Evolutionary conservation across 495 filamentous ascomycete genomes (phyloP).

Genomic region (Podospora conica): DNA sequence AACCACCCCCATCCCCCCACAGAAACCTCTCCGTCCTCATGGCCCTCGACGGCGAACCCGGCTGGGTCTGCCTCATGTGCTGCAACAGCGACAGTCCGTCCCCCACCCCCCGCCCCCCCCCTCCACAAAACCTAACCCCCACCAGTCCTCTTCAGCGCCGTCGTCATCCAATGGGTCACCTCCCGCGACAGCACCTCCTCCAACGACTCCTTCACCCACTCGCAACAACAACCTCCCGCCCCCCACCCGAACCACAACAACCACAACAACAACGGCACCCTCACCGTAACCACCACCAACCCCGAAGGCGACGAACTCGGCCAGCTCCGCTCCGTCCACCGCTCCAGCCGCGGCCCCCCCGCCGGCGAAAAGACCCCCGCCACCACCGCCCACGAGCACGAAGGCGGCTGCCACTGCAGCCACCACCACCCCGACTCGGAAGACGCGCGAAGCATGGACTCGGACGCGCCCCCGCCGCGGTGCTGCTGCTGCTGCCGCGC

Average conservation of each 20-base stretch:
- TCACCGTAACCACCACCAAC: not conserved
- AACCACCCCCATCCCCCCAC: conserved; percentile 4
- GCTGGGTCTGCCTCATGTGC: conserved; percentile 52
- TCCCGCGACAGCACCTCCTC: conserved; percentile 36
- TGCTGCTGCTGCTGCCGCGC: not conserved
- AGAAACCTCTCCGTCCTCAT: conserved; percentile 49
- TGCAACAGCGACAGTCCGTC: conserved; percentile 49
- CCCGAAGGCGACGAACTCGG: conserved; percentile 15
- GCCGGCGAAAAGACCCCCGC: not conserved
- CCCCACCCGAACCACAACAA: not conserved
- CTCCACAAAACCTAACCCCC: not conserved
- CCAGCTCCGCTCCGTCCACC: not conserved
- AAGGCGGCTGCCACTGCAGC: conserved; percentile 10
- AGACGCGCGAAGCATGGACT: not conserved
- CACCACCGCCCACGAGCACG: conserved; percentile 5
- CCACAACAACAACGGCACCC: not conserved
- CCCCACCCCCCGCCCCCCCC: not conserved
- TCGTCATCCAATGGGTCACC: conserved; percentile 51
- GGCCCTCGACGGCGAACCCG: conserved; percentile 46
- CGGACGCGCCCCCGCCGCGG: not conserved
- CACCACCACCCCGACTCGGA: not conserved
- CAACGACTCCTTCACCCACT: conserved; percentile 14
- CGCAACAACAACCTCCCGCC: not conserved
- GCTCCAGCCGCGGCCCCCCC: not conserved
- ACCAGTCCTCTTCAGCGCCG: conserved; percentile 45